Percentiles rank a stretch among this genome's conserved stretches.
Conservation (phyloP, 192 early-diverging fungal genomes). For the Gorgonomyces haynaldii region DNA sequence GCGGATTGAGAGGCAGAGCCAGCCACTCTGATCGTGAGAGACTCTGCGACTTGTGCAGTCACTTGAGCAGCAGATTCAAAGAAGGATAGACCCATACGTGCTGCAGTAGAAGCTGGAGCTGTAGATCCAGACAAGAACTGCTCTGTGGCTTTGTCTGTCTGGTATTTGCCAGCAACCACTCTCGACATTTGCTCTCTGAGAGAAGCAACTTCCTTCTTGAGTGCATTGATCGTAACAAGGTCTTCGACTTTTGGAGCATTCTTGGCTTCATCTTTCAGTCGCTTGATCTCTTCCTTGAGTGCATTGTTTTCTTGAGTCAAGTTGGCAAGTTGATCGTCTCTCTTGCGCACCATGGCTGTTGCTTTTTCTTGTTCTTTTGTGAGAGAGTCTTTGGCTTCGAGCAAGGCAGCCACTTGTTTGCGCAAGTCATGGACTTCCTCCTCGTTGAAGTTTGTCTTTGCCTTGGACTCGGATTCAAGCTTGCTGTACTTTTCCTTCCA, state of each 20-base stretch:
- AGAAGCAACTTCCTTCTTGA: slow-evolving; percentile 59
- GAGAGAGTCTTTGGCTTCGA: slow-evolving; percentile 43
- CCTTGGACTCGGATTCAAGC: slow-evolving; percentile 45
- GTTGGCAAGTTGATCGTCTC: slow-evolving; percentile 52
- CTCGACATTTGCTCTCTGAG: slow-evolving; percentile 61
- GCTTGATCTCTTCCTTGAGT: slow-evolving; percentile 55
- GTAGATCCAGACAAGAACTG: slow-evolving; percentile 14
- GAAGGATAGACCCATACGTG: slow-evolving; percentile 4
- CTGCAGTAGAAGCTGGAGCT: slow-evolving; percentile 6
- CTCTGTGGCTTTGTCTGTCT: slow-evolving; percentile 37
- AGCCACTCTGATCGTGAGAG: too few relatives aligned
- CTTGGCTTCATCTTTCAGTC: slow-evolving; percentile 39
- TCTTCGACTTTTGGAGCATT: slow-evolving; percentile 40
- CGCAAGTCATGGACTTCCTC: slow-evolving; percentile 49
- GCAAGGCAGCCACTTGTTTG: slow-evolving; percentile 41
- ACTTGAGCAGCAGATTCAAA: slow-evolving; percentile 11
- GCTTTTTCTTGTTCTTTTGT: slow-evolving; percentile 50
- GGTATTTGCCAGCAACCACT: slow-evolving; percentile 51
- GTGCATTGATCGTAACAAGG: slow-evolving; percentile 43
- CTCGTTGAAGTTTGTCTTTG: slow-evolving; percentile 26
- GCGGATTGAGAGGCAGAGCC: not conserved
- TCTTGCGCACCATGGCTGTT: slow-evolving; percentile 40
- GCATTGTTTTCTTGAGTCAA: slow-evolving; percentile 40
- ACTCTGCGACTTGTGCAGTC: slow-evolving; percentile 4
- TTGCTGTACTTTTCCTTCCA: slow-evolving; percentile 68